Percentiles rank a stretch among this genome's conserved stretches.
Evolutionary conservation across 1,139 yeast genomes (phyloP).

Genomic region (Yamadazyma atlantica): DNA sequence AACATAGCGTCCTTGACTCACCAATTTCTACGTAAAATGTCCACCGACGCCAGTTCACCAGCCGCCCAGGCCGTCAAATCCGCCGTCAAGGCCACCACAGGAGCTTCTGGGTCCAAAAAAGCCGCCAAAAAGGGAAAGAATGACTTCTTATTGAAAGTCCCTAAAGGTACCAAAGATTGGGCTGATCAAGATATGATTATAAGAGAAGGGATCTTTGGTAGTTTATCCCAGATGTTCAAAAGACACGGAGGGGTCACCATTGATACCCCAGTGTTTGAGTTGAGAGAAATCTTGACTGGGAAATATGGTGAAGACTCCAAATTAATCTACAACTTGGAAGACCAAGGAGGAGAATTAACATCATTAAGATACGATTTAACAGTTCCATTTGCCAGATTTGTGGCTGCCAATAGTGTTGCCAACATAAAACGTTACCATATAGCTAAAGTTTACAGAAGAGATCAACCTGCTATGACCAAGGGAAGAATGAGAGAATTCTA

Average conservation of each 20-base stretch:
- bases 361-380: constrained; percentile 94
- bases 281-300: constrained; percentile 92
- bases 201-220: constrained; percentile 79
- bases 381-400: constrained; percentile 95
- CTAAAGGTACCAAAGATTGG: constrained; percentile 99
- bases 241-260: constrained; percentile 97
- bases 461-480: constrained; percentile 99
- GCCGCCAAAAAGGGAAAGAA: constrained; percentile 32
- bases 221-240: constrained; percentile 73
- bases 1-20: neutral
- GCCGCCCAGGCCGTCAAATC: constrained; percentile 14
- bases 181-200: constrained; percentile 96
- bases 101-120: constrained; percentile 11
- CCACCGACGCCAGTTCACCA: constrained; percentile 4
- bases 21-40: neutral
- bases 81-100: constrained; percentile 3
- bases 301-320: constrained; percentile 98
- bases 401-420: constrained; percentile 90
- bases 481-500: constrained; percentile 99
- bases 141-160: constrained; percentile 78
- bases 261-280: constrained; percentile 96
- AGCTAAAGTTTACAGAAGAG: constrained; percentile 97
- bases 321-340: constrained; percentile 90
- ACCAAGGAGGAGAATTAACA: constrained; percentile 97
- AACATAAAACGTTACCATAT: constrained; percentile 92